Conservation (phyloP, 2,329 filamentous ascomycete species). For the Trichoderma sp. region DNA sequence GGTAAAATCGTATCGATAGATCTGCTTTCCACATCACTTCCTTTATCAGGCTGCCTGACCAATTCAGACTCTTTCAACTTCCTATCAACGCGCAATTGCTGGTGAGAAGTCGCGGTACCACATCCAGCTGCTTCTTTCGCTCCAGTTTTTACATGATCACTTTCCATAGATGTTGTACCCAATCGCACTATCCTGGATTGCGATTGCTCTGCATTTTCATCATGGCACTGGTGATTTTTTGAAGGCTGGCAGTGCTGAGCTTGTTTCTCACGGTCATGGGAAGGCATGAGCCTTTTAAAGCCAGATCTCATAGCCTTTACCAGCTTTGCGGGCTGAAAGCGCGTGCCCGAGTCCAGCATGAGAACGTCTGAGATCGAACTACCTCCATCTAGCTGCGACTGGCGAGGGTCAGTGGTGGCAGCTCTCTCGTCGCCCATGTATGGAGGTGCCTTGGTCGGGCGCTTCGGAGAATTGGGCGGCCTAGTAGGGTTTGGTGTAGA, state of each 20-base stretch:
- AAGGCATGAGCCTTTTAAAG: conserved; percentile 26
- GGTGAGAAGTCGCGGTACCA: background rate
- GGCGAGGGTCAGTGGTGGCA: background rate
- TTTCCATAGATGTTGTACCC: background rate
- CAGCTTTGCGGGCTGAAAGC: conserved; percentile 39
- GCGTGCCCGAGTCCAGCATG: conserved; percentile 26
- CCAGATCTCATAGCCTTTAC: conserved; percentile 36
- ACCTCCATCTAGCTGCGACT: conserved; percentile 22
- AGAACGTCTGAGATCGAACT: background rate
- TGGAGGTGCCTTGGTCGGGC: conserved; percentile 33
- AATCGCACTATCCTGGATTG: background rate
- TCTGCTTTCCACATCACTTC: conserved; percentile 30
- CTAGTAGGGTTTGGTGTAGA: background rate
- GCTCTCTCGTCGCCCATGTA: conserved; percentile 39
- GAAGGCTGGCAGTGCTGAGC: background rate
- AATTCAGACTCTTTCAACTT: background rate
- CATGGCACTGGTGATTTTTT: background rate
- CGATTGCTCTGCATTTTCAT: background rate
- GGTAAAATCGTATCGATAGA: conserved; percentile 33
- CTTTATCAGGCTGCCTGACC: background rate
- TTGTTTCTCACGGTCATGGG: conserved; percentile 1
- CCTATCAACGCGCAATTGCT: background rate
- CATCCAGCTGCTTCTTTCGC: background rate
- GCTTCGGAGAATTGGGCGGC: background rate
- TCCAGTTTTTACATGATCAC: background rate